Conservation (phyloP, 2,329 filamentous ascomycete species). For the Epichloe baconii region DNA sequence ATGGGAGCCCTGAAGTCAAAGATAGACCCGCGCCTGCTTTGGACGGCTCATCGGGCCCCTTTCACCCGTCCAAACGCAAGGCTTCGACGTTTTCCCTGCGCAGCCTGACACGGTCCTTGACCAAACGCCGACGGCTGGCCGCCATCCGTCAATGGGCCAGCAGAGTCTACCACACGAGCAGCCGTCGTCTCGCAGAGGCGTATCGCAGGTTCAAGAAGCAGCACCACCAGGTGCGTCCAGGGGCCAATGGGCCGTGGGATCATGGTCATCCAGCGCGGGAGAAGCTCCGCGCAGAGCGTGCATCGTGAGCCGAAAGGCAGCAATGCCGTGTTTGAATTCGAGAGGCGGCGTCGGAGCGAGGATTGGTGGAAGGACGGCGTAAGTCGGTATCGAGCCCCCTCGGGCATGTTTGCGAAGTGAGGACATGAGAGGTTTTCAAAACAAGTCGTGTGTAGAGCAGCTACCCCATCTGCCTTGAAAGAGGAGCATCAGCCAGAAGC, state of each 20-base stretch:
- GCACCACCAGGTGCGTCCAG: constrained; percentile 5
- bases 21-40: neutral
- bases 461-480: neutral
- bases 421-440: neutral
- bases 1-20: constrained; percentile 9
- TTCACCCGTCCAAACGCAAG: constrained; percentile 15
- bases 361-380: constrained; percentile 25
- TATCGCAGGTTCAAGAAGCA: constrained; percentile 16
- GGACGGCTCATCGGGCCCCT: neutral
- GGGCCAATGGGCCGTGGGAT: neutral
- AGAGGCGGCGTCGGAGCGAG: constrained; percentile 12
- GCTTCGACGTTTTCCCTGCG: constrained; percentile 19
- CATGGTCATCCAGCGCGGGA: neutral
- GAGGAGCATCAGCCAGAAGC: neutral
- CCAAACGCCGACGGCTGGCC: constrained; percentile 13
- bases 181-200: constrained; percentile 13
- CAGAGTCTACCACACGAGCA: constrained; percentile 14
- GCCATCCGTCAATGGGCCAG: constrained; percentile 18
- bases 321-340: constrained; percentile 13
- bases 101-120: constrained; percentile 14
- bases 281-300: constrained; percentile 8
- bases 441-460: too few species aligned
- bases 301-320: constrained; percentile 13
- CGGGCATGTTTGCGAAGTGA: constrained; percentile 5
- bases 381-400: constrained; percentile 14